Evolutionary conservation across 208 protist species (phyloP), one percentile per base, ranked within the genome.

Genomic region (Phytomonas serpens): DNA sequence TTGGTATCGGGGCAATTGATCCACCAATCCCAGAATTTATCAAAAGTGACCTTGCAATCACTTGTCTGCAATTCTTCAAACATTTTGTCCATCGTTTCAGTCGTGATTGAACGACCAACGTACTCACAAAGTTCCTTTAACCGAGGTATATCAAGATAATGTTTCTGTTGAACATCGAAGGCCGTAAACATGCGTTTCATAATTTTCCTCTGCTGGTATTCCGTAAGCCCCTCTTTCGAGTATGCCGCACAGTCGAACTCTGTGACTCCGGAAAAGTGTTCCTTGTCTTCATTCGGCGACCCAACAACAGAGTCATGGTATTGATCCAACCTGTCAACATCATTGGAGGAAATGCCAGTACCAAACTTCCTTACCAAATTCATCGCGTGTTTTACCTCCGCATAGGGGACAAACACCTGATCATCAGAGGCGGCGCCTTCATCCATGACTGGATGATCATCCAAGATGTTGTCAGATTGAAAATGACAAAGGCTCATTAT

Each of bases 21-120:
- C 90, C 93, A 97, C 89, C 89, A 94, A 31, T 77, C 73, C 89
- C 90, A 97, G 71, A 97, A 90, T 68, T 82, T 74, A 3, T 94
- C 90, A 73, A 97, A 97, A 14, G 90, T 94, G 66, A 95, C 74
- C 36, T 85, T 69, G 14, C 66, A 69, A 66, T 82, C 82, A 30
- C 79, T 69, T 34, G 86, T 83, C 23, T 79, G 77, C 32, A 93
- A 84, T 33, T 89, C 84, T 32, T 74, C 67, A 61, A 81, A 88
- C 84, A 97, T 89, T 23, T 77, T 70, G 31, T 82, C 65, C 16
- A 85, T 74, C 10, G 78, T 68, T 42, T 90, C 79, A 30, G 72
- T 67, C 38, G 61, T 66, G 16, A 40, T 30, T 66, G 78, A 75
- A 67, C 84, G 82, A 34, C 92, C 92, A 3, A 90, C 74, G 79